These are phyloP conservation scores for Arachnomyces sp. DNA, from an alignment of 2,329 filamentous ascomycete species.

Conservation along the genomic window DNA sequence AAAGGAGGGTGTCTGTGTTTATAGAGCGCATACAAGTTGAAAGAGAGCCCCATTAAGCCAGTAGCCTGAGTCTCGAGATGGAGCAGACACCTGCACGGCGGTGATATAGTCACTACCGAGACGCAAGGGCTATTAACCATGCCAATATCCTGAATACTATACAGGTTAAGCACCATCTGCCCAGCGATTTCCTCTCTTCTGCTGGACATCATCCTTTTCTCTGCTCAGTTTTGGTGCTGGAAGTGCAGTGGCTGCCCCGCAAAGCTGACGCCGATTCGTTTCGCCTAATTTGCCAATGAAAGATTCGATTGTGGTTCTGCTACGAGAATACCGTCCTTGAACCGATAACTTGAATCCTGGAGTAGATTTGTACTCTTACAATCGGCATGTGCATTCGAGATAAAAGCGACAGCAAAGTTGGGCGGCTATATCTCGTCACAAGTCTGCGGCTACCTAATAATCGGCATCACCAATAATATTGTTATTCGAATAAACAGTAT, in stretches of 20 bases:
- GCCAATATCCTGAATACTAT: conserved; percentile 21
- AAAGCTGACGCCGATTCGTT: conserved; percentile 27
- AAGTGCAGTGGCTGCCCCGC: conserved; percentile 18
- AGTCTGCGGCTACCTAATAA: no score
- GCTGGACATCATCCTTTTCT: conserved; percentile 11
- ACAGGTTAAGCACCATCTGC: conserved; percentile 32
- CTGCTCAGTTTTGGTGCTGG: conserved; percentile 8
- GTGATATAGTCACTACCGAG: conserved; percentile 45
- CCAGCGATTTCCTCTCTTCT: conserved; percentile 24
- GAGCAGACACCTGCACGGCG: conserved; percentile 37
- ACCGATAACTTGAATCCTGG: conserved; percentile 18
- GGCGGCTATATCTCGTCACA: no score
- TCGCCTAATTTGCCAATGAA: conserved; percentile 42
- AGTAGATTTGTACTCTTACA: conserved; percentile 16
- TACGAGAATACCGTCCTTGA: conserved; percentile 20
- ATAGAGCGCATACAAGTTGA: conserved; percentile 1
- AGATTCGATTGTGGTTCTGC: conserved; percentile 22
- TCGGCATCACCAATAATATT: no score
- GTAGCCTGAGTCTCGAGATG: background rate
- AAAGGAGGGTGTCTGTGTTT: no score
- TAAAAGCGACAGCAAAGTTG: no score
- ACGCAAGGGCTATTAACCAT: conserved; percentile 32
- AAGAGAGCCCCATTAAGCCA: conserved; percentile 3
- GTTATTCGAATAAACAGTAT: no score
- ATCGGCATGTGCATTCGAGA: conserved; percentile 1